Percentiles rank a stretch among this genome's conserved stretches.
phyloP scores from a whole-genome alignment of 2,329 filamentous ascomycete species.

The Aspergillus arachidicola region DNA sequence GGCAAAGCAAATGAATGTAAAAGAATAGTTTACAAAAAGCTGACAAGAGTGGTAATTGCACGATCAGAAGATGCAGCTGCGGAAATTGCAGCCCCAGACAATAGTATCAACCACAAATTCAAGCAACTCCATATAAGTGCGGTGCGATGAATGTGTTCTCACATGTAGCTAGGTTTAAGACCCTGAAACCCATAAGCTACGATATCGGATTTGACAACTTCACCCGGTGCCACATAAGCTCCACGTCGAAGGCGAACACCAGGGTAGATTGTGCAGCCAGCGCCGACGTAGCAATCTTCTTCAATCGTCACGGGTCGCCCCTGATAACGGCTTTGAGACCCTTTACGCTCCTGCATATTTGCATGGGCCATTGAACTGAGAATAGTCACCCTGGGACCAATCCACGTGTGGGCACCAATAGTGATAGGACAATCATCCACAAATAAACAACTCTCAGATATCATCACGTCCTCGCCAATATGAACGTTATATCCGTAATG shows the following conservation, averaged over 20 bases:
- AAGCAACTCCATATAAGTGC: background rate
- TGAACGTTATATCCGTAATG: constrained; percentile 95
- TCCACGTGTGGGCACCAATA: constrained; percentile 70
- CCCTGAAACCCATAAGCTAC: constrained; percentile 46
- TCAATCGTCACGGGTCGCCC: constrained; percentile 76
- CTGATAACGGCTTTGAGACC: constrained; percentile 70
- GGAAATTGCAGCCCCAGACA: too few relatives aligned
- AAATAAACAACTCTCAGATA: constrained; percentile 82
- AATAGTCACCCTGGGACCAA: constrained; percentile 84
- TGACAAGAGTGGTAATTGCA: background rate
- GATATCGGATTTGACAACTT: constrained; percentile 48
- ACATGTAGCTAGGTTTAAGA: constrained; percentile 46
- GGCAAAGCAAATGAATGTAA: background rate
- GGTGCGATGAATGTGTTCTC: constrained; percentile 11
- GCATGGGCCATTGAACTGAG: constrained; percentile 73
- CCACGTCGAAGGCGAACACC: constrained; percentile 46
- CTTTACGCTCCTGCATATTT: constrained; percentile 73
- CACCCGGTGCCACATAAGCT: constrained; percentile 48
- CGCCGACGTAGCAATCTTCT: constrained; percentile 68
- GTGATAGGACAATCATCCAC: constrained; percentile 82
- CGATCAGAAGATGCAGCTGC: background rate
- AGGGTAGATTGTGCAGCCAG: constrained; percentile 60
- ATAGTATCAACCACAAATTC: background rate
- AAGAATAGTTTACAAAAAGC: background rate
- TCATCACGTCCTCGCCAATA: constrained; percentile 80